Percentiles rank a stretch among this genome's conserved stretches.
Conservation (phyloP, 352 stramenopile species). For the Phytophthora tentaculata region DNA sequence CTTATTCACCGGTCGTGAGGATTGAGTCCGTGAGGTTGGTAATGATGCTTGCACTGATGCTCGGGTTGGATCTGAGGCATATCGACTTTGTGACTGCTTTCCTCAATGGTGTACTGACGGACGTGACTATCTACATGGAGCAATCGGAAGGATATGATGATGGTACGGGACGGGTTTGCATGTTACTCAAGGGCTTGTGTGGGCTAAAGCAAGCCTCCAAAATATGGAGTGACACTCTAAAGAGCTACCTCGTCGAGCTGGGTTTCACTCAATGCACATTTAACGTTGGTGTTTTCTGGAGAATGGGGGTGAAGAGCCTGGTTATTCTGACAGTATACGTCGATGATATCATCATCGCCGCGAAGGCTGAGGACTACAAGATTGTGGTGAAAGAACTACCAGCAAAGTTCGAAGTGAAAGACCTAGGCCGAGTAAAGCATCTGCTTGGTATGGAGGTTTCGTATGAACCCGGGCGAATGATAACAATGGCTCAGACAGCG, state of each 20-base stretch:
- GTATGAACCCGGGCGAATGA: neutral
- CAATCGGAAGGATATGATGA: neutral
- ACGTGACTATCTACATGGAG: too few relatives aligned
- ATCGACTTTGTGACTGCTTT: too few relatives aligned
- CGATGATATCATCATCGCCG: neutral
- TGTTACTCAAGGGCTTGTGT: neutral
- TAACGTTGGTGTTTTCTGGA: neutral
- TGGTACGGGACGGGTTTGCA: neutral
- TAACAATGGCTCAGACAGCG: neutral
- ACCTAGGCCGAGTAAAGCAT: neutral
- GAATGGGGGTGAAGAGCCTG: neutral
- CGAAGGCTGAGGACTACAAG: neutral
- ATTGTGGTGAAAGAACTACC: neutral
- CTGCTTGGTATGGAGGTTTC: neutral
- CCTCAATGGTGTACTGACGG: too few relatives aligned
- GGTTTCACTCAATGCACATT: neutral
- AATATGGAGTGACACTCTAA: neutral
- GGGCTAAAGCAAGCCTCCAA: neutral
- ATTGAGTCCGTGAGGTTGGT: neutral
- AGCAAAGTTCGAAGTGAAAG: neutral
- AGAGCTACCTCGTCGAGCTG: neutral
- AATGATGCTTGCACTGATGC: neutral
- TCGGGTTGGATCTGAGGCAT: neutral
- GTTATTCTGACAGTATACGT: neutral
- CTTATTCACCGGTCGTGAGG: neutral